Evolutionary conservation across 441 rosid genomes (phyloP).

Genomic region (Syzygium malaccense): DNA sequence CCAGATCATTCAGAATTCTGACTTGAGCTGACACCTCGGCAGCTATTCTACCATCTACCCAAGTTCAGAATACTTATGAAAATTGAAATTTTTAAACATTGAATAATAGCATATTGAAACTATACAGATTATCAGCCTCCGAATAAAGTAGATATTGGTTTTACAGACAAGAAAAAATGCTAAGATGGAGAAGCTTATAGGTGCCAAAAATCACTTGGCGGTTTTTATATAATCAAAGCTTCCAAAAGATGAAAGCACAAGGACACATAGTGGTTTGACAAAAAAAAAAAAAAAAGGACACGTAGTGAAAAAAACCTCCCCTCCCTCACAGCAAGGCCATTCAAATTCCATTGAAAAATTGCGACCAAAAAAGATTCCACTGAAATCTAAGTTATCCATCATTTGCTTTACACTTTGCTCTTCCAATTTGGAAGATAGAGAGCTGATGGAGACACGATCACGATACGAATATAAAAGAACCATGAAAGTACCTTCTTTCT

Average conservation of each 20-base stretch:
- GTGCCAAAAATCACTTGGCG: neutral
- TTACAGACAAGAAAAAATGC: neutral
- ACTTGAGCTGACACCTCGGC: neutral
- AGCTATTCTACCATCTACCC: neutral
- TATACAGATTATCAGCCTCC: neutral
- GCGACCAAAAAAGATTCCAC: neutral
- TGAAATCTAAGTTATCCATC: neutral
- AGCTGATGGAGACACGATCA: neutral
- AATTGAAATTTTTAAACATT: neutral
- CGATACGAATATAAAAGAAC: neutral
- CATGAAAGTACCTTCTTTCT: conserved; percentile 47
- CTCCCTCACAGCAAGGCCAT: neutral
- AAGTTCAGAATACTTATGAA: neutral
- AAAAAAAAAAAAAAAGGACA: too few relatives aligned
- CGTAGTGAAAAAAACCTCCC: neutral
- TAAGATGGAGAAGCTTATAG: neutral
- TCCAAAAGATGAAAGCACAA: neutral
- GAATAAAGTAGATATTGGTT: neutral
- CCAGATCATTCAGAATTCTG: neutral
- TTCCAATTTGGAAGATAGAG: neutral
- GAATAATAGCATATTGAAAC: neutral
- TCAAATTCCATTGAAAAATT: neutral
- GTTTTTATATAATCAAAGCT: neutral
- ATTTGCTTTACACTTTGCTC: neutral
- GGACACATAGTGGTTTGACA: too few relatives aligned